Base-by-base conservation (phyloP, 192 early-diverging fungal species). In the Entomortierella chlamydospora region DNA sequence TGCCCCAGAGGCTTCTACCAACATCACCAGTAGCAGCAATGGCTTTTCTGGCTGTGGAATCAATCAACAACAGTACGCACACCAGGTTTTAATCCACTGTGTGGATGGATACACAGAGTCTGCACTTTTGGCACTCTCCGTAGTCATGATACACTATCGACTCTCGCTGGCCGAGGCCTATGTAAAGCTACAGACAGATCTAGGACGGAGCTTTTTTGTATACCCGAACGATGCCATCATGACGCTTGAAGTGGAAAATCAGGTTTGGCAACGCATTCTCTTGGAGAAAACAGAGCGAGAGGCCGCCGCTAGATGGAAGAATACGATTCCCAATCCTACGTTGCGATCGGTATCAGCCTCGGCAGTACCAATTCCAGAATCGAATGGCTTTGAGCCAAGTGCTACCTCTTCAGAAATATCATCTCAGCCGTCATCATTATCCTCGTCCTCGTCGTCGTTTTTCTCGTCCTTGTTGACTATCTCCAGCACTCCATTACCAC, bases 81-180 rank as follows among this genome's bases (percentile, higher is more conserved):
- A 72, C 20, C 82, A 72, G 20, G 77, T 88, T 26, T 61, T 90
- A 23, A 86, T 90, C 57, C 84, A 90, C 63, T 90, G 86, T 43
- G 64, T 83, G 10, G 88, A 90, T 39, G 88, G 86, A 18, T 90
- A 90, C 42, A 87, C 88, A 0, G 88, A 90, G 59, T 83, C 83
- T 2, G 85, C 85, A 39, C 31, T 88, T 25, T 47, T 90, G 7
- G 78, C 78, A 0, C 61, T 90, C 11, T 66, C 73, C 20, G 81
- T 83, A 51, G 41, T 90, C 20, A 90, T 90, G 87, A 84, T 83
- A 39, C 68, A 83, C 1, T 69, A 83, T 50, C 64, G 70, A 56
- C 37, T 87, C 52, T 60, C 64, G 28, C 71, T 90, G 45, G 85
- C 87, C 0, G 79, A 84, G 57, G 87, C 88, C 8, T 90, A 84